Evolutionary conservation across 108 stramenopile species (phyloP).

Genomic region (Fistulifera pelliculosa): DNA sequence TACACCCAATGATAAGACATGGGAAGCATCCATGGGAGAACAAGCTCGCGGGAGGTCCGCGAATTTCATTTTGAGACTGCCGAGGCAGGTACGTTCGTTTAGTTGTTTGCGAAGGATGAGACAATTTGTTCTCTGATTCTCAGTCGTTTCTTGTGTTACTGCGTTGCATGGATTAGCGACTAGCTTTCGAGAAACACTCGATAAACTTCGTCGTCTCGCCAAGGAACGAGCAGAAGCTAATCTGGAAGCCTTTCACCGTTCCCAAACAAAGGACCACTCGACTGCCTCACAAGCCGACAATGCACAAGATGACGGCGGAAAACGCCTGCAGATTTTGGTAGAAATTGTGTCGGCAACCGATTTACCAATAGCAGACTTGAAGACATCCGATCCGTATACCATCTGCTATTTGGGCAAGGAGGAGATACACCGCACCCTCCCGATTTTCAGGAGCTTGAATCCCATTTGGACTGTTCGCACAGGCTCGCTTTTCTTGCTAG

Average conservation of each 20-base stretch:
- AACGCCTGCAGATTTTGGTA: conserved; percentile 26
- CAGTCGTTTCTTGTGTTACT: too few relatives aligned
- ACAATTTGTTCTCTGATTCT: too few relatives aligned
- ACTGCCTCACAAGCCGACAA: background rate
- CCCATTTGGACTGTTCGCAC: conserved; percentile 72
- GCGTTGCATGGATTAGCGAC: too few relatives aligned
- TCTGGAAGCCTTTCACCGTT: background rate
- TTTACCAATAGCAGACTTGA: conserved; percentile 50
- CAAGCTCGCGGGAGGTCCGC: conserved; percentile 11
- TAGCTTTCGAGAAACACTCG: conserved; percentile 10
- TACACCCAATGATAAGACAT: conserved; percentile 8
- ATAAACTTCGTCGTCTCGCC: conserved; percentile 7
- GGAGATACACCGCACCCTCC: conserved; percentile 49
- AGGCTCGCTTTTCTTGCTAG: conserved; percentile 55
- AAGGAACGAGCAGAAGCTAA: conserved; percentile 11
- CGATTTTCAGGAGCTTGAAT: conserved; percentile 37
- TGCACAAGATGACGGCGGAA: background rate
- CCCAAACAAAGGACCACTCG: background rate
- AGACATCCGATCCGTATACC: conserved; percentile 55
- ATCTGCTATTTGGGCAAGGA: conserved; percentile 30
- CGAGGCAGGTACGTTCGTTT: background rate
- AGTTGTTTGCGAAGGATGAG: too few relatives aligned
- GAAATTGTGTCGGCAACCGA: conserved; percentile 68
- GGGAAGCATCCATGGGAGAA: conserved; percentile 19
- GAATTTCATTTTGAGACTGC: conserved; percentile 12